Evolutionary conservation across 306 rosid species (phyloP).

Genomic region (Castanea mollissima): DNA sequence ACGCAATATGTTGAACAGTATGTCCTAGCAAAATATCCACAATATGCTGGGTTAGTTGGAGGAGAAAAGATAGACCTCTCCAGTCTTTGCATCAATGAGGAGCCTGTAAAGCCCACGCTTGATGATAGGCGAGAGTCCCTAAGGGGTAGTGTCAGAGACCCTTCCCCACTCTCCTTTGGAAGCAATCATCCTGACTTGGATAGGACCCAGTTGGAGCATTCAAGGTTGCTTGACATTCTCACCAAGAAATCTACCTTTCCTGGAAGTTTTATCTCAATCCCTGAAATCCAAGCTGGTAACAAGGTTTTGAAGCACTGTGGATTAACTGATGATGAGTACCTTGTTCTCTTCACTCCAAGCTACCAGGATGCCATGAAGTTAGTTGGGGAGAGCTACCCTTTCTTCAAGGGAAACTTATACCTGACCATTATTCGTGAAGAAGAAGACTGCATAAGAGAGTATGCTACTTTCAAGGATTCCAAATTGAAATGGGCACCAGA

Average conservation of each 20-base stretch:
- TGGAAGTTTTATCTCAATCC: conserved; percentile 78
- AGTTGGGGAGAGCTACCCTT: conserved; percentile 80
- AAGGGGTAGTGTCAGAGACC: conserved; percentile 49
- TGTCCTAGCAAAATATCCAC: conserved; percentile 81
- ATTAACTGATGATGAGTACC: conserved; percentile 64
- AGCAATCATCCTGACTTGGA: conserved; percentile 72
- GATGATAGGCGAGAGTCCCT: conserved; percentile 68
- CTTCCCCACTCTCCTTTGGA: conserved; percentile 50
- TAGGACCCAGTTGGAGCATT: conserved; percentile 64
- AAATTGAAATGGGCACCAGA: conserved; percentile 63
- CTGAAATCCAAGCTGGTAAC: conserved; percentile 64
- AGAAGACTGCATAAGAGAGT: conserved; percentile 59
- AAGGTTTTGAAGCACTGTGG: conserved; percentile 80
- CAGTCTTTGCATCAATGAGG: conserved; percentile 61
- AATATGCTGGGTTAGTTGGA: conserved; percentile 55
- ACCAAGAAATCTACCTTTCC: conserved; percentile 67
- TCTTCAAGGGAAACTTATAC: conserved; percentile 63
- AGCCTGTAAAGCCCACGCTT: conserved; percentile 39
- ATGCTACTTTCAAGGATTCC: conserved; percentile 68
- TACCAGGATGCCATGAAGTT: conserved; percentile 72
- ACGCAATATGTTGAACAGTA: conserved; percentile 77
- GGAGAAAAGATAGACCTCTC: conserved; percentile 57
- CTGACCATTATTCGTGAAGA: conserved; percentile 51
- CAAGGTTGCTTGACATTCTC: conserved; percentile 78
- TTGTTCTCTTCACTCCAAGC: conserved; percentile 73